Evolutionary conservation across 192 early-diverging fungal species (phyloP).

Genomic region (Backusella westeae): DNA sequence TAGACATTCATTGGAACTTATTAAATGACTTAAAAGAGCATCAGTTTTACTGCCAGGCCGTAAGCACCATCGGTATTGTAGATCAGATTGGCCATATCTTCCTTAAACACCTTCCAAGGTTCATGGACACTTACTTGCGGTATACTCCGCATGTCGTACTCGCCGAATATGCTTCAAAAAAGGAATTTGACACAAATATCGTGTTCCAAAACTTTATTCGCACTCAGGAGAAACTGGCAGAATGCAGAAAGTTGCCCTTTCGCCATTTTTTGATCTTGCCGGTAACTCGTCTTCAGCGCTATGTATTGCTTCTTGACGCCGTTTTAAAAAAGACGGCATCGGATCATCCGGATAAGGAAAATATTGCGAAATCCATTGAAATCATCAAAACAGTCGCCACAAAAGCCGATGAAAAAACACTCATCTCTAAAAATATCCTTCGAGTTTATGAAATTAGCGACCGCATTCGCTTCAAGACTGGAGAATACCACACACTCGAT

Average conservation of each 20-base stretch:
- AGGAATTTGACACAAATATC: constrained; percentile 65
- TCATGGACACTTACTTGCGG: constrained; percentile 65
- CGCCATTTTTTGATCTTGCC: constrained; percentile 66
- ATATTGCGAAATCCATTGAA: constrained; percentile 38
- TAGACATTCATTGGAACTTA: constrained; percentile 53
- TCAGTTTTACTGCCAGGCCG: constrained; percentile 52
- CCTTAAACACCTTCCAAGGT: constrained; percentile 55
- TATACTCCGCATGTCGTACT: constrained; percentile 82
- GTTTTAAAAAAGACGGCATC: constrained; percentile 80
- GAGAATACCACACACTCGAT: constrained; percentile 59
- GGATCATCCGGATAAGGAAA: constrained; percentile 72
- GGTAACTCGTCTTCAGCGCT: constrained; percentile 81
- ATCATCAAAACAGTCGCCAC: constrained; percentile 16
- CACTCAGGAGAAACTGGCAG: constrained; percentile 35
- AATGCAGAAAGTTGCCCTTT: constrained; percentile 29
- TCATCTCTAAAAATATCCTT: constrained; percentile 13
- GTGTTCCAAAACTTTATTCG: constrained; percentile 76
- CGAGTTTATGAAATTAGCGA: constrained; percentile 24
- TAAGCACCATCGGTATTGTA: constrained; percentile 69
- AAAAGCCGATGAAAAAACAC: constrained; percentile 20
- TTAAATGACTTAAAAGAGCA: constrained; percentile 51
- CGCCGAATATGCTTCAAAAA: constrained; percentile 69
- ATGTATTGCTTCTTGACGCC: constrained; percentile 79
- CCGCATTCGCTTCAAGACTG: constrained; percentile 22
- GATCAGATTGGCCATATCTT: constrained; percentile 84